These are phyloP conservation scores for Croton laevigatus DNA, from an alignment of 441 rosid genomes.

Conservation along the genomic window DNA sequence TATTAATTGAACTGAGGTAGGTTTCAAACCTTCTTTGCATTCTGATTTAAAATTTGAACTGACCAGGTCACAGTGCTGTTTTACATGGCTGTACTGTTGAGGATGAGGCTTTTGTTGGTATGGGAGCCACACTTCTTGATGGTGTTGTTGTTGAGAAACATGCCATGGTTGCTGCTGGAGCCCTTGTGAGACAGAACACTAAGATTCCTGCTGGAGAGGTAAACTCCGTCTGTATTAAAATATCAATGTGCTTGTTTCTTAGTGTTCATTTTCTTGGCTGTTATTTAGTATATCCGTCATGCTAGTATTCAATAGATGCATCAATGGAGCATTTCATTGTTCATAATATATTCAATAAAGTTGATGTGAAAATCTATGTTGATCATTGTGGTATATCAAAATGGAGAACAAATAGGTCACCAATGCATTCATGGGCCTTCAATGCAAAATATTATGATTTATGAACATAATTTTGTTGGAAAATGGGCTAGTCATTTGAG, in stretches of 20 bases:
- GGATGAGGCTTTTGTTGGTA: constrained; percentile 86
- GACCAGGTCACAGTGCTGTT: constrained; percentile 90
- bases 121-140: constrained; percentile 92
- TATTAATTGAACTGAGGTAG: constrained; percentile 2
- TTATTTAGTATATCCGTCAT: not conserved
- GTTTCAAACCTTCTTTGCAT: constrained; percentile 11
- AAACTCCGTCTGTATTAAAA: constrained; percentile 8
- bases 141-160: constrained; percentile 86
- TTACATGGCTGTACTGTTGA: constrained; percentile 95
- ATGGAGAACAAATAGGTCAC: not conserved
- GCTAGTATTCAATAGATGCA: not conserved
- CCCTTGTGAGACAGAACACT: constrained; percentile 91
- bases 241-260: not conserved
- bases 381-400: not conserved
- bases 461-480: not conserved
- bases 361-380: not conserved
- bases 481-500: not conserved
- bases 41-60: constrained; percentile 26
- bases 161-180: constrained; percentile 95
- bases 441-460: not conserved
- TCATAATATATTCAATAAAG: not conserved
- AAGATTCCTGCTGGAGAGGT: constrained; percentile 90
- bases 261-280: not conserved
- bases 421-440: not conserved
- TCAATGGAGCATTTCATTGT: constrained; percentile 1